Conservation (phyloP, 2,329 filamentous ascomycete genomes). For the Cladophialophora chaetospira region DNA sequence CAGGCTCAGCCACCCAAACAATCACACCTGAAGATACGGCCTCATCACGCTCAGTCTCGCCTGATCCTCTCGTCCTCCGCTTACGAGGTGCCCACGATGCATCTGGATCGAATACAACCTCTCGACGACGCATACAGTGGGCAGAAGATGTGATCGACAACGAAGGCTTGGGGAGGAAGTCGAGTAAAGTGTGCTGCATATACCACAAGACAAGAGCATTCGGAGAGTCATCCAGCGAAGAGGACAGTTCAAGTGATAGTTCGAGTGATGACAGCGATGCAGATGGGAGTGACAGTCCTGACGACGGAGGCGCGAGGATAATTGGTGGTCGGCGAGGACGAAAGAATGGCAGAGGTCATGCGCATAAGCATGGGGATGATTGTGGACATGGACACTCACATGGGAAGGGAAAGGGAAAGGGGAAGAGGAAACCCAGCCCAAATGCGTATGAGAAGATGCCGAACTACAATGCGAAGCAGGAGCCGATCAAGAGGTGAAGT, state of each 20-base stretch:
- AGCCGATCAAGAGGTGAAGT: conserved; percentile 5
- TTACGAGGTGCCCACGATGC: conserved; percentile 32
- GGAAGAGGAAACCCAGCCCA: conserved; percentile 41
- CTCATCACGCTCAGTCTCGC: conserved; percentile 20
- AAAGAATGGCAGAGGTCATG: conserved; percentile 21
- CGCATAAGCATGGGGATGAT: conserved; percentile 29
- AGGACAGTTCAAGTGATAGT: conserved; percentile 51
- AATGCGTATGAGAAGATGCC: conserved; percentile 53
- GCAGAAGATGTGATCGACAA: conserved; percentile 93
- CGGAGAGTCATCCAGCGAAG: conserved; percentile 73
- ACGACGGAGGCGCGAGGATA: conserved; percentile 33
- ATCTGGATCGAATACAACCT: neutral
- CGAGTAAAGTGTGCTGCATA: conserved; percentile 99
- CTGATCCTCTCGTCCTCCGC: conserved; percentile 33
- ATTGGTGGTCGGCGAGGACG: conserved; percentile 28
- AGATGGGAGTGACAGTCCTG: conserved; percentile 37
- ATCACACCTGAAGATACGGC: conserved; percentile 34
- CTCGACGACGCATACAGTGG: conserved; percentile 75
- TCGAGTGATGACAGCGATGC: conserved; percentile 45
- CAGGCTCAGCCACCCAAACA: conserved; percentile 34
- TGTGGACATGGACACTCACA: conserved; percentile 31
- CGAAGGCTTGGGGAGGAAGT: conserved; percentile 90
- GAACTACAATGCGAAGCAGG: conserved; percentile 32
- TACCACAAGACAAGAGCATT: conserved; percentile 84
- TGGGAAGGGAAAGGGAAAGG: conserved; percentile 36